These are phyloP conservation scores for Fusarium dlaminii DNA, from an alignment of 2,329 filamentous ascomycete genomes.

Conservation along the genomic window DNA sequence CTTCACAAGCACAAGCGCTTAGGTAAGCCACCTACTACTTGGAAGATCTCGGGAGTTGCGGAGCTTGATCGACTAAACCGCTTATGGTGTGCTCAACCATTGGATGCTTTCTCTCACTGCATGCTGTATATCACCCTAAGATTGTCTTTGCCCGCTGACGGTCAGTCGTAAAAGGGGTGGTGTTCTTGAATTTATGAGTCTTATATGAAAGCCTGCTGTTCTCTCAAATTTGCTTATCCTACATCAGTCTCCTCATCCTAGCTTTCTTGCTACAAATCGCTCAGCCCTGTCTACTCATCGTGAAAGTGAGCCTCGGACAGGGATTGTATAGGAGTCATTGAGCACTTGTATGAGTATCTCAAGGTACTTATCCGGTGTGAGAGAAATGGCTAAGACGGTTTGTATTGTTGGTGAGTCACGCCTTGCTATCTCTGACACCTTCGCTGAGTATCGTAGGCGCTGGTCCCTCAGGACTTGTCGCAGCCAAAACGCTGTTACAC, in stretches of 20 bases:
- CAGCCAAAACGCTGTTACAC: conserved; percentile 77
- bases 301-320: conserved; percentile 8
- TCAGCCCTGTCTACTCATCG: conserved; percentile 22
- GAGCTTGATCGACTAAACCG: conserved; percentile 29
- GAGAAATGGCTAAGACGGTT: conserved; percentile 52
- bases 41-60: conserved; percentile 30
- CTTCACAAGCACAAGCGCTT: conserved; percentile 15
- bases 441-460: conserved; percentile 59
- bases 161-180: neutral
- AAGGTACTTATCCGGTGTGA: conserved; percentile 14
- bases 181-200: neutral
- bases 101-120: conserved; percentile 10
- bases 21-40: conserved; percentile 19
- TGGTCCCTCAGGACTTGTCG: conserved; percentile 74
- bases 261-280: conserved; percentile 33
- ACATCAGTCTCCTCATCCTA: neutral
- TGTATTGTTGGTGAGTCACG: conserved; percentile 52
- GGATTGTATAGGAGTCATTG: neutral
- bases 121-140: conserved; percentile 3
- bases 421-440: neutral
- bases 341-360: conserved; percentile 33
- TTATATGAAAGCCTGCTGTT: neutral
- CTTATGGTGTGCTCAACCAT: conserved; percentile 21
- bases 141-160: neutral
- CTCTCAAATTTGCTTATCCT: neutral